These are phyloP conservation scores for Phaeosphaeria sp. DNA, from an alignment of 2,329 filamentous ascomycete species.

Conservation along the genomic window DNA sequence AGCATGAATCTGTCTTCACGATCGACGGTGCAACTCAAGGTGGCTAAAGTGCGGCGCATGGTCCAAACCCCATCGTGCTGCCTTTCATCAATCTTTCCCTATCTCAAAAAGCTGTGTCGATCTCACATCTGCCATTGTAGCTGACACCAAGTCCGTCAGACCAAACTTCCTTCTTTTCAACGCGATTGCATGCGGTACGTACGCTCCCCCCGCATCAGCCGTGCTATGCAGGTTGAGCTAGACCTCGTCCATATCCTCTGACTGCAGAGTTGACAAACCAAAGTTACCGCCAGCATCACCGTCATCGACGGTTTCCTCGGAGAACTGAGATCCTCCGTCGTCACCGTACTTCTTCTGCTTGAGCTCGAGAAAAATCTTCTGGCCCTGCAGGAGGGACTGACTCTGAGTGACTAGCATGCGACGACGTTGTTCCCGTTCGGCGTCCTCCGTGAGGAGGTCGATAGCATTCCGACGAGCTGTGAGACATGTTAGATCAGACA, in stretches of 20 bases:
- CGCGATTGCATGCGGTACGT: not conserved
- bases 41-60: not conserved
- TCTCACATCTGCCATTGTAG: no score
- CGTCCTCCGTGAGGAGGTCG: conserved; percentile 19
- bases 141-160: no score
- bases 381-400: conserved; percentile 19
- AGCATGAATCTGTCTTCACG: not conserved
- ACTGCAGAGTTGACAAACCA: conserved; percentile 5
- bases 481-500: not conserved
- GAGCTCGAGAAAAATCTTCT: conserved; percentile 18
- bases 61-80: not conserved
- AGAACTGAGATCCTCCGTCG: not conserved
- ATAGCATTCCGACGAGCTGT: conserved; percentile 16
- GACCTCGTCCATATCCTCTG: conserved; percentile 12
- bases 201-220: not conserved
- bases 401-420: conserved; percentile 12
- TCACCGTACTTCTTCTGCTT: conserved; percentile 24
- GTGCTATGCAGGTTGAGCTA: not conserved
- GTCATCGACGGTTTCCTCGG: not conserved
- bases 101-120: not conserved
- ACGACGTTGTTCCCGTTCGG: conserved; percentile 15
- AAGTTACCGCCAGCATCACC: not conserved
- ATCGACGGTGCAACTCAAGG: not conserved
- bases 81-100: not conserved
- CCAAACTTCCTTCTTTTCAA: not conserved